These are phyloP conservation scores for Papiliotrema nemorosa DNA, from an alignment of 1,284 basidiomycete genomes.

Conservation along the genomic window DNA sequence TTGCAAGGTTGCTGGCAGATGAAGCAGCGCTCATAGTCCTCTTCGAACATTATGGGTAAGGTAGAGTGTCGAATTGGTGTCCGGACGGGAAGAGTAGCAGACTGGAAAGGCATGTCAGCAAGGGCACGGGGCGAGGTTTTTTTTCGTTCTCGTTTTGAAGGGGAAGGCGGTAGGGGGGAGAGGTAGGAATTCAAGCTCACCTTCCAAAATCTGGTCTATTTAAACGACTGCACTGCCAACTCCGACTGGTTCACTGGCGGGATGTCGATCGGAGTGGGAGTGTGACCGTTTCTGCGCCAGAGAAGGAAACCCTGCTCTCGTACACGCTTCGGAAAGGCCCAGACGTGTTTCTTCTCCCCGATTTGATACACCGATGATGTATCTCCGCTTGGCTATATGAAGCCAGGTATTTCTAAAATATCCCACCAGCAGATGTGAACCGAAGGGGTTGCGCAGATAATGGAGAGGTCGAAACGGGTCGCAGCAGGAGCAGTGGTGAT, in stretches of 20 bases:
- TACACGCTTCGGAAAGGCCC: too few relatives aligned
- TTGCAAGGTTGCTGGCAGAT: slow-evolving; percentile 43
- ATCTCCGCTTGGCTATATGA: too few relatives aligned
- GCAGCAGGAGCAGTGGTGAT: too few relatives aligned
- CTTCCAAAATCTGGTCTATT: background rate
- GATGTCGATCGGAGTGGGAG: too few relatives aligned
- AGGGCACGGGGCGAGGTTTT: background rate
- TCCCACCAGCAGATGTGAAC: too few relatives aligned
- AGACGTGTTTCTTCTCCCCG: too few relatives aligned
- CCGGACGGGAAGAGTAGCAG: background rate
- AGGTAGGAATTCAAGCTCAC: background rate
- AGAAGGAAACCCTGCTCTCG: too few relatives aligned
- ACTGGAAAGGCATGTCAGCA: slow-evolving; percentile 11
- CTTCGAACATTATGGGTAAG: slow-evolving; percentile 43
- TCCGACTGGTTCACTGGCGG: background rate
- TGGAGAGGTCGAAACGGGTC: too few relatives aligned
- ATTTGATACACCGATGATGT: too few relatives aligned
- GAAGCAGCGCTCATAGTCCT: slow-evolving; percentile 45
- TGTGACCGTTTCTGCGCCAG: too few relatives aligned
- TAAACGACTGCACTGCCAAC: background rate
- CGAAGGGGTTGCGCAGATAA: too few relatives aligned
- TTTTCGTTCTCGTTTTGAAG: background rate
- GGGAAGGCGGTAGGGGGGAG: background rate
- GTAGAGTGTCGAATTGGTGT: slow-evolving; percentile 3
- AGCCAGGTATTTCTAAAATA: too few relatives aligned